Evolutionary conservation across 2,329 filamentous ascomycete species (phyloP).

Genomic region (Talaromyces sp.): DNA sequence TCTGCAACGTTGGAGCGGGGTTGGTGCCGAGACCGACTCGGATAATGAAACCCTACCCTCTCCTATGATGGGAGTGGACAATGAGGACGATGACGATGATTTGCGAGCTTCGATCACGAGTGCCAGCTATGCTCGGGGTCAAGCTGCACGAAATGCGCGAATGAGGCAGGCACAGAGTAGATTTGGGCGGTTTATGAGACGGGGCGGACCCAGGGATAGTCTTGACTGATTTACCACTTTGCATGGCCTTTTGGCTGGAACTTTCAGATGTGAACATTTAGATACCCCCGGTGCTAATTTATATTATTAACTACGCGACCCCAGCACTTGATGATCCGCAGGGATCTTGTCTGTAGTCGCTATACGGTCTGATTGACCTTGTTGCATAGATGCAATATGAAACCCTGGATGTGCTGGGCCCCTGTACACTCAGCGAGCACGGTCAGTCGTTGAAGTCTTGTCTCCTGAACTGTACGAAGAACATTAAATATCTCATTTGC

Average conservation of each 20-base stretch:
- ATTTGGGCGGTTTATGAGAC: conserved; percentile 41
- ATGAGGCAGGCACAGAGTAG: conserved; percentile 28
- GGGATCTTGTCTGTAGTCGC: conserved; percentile 62
- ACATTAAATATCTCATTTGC: not conserved
- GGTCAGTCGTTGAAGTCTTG: conserved; percentile 40
- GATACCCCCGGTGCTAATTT: conserved; percentile 1
- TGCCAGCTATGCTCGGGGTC: not conserved
- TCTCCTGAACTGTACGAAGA: not conserved
- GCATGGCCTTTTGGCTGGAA: not conserved
- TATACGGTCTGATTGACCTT: conserved; percentile 64
- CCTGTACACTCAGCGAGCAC: conserved; percentile 67
- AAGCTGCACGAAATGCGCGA: not conserved
- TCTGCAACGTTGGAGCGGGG: conserved; percentile 39
- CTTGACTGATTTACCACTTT: conserved; percentile 42
- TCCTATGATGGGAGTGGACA: conserved; percentile 23
- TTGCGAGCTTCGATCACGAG: conserved; percentile 34
- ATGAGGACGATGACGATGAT: conserved; percentile 34
- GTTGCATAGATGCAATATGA: conserved; percentile 75
- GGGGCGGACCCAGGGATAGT: conserved; percentile 48
- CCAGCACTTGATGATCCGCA: conserved; percentile 53
- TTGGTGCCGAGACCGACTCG: conserved; percentile 20
- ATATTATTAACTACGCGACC: no score
- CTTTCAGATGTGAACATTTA: not conserved
- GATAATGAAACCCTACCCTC: conserved; percentile 20
- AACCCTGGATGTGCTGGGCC: conserved; percentile 64